Conservation (phyloP, 2,329 filamentous ascomycete species). For the Cordyceps cateniannulata region DNA sequence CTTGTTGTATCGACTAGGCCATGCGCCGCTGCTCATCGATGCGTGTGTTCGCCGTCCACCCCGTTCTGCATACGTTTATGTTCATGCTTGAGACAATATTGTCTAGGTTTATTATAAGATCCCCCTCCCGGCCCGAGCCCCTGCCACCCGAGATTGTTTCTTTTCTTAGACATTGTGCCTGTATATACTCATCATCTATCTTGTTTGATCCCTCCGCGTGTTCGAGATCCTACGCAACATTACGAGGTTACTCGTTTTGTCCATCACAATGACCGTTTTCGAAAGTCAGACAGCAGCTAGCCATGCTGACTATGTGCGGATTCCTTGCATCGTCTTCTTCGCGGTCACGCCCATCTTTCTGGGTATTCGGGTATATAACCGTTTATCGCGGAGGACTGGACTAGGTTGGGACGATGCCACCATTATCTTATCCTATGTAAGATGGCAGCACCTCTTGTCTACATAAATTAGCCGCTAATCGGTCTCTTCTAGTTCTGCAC, state of each 20-base stretch:
- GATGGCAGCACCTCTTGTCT: neutral
- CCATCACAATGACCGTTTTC: constrained; percentile 18
- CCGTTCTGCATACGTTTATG: neutral
- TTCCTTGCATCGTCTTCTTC: constrained; percentile 37
- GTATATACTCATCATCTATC: neutral
- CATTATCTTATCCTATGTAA: constrained; percentile 35
- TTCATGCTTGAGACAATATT: neutral
- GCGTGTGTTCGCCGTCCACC: neutral
- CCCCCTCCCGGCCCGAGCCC: neutral
- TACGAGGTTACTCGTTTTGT: neutral
- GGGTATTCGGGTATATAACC: constrained; percentile 32
- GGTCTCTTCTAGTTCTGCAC: constrained; percentile 26
- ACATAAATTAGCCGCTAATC: neutral
- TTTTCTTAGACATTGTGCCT: neutral
- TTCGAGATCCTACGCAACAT: neutral
- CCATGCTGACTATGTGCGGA: constrained; percentile 31
- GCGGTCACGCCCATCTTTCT: constrained; percentile 35
- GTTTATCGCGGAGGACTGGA: constrained; percentile 29
- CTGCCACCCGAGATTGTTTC: neutral
- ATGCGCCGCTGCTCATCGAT: neutral
- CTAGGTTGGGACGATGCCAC: constrained; percentile 37
- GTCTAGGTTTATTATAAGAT: neutral
- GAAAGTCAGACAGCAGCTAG: constrained; percentile 28
- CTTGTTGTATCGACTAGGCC: neutral
- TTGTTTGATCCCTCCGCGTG: neutral